Percentiles rank a stretch among this genome's conserved stretches.
Conservation (phyloP, 2,329 filamentous ascomycete genomes). For the Fusarium foetens region DNA sequence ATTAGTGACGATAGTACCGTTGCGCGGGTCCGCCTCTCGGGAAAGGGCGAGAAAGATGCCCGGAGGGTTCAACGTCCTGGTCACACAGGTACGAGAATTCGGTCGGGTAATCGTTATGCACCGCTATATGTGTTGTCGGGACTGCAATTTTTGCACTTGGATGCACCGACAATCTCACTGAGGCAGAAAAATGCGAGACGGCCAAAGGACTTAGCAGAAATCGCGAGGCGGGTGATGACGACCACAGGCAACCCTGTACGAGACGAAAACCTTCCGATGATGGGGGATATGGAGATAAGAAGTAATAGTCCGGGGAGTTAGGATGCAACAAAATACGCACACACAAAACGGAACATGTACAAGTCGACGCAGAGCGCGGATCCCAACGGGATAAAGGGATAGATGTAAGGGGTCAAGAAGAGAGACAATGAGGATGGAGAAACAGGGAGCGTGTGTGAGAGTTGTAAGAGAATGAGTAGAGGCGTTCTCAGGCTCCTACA, state of each 20-base stretch:
- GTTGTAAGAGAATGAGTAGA: constrained; percentile 39
- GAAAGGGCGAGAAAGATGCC: constrained; percentile 19
- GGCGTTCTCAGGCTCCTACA: constrained; percentile 40
- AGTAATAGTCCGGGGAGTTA: constrained; percentile 25
- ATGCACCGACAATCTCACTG: constrained; percentile 35
- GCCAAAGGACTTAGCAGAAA: constrained; percentile 26
- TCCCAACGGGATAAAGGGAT: constrained; percentile 29
- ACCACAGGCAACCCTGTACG: constrained; percentile 27
- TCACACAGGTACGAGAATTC: constrained; percentile 37
- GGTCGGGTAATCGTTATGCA: constrained; percentile 32
- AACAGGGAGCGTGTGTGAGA: constrained; percentile 35
- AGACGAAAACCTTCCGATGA: constrained; percentile 21
- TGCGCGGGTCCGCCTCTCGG: constrained; percentile 22
- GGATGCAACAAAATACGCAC: constrained; percentile 5
- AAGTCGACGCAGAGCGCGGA: constrained; percentile 32
- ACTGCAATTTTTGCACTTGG: constrained; percentile 28
- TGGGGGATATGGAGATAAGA: constrained; percentile 38
- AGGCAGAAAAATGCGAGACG: constrained; percentile 44
- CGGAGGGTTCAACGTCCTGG: constrained; percentile 21
- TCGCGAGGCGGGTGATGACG: constrained; percentile 39
- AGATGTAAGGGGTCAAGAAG: constrained; percentile 27
- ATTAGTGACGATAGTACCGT: constrained; percentile 11
- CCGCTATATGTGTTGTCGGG: constrained; percentile 25
- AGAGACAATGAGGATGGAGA: constrained; percentile 32
- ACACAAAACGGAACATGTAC: constrained; percentile 25